These are phyloP conservation scores for Porpolomopsis calyptriformis DNA, from an alignment of 768 basidiomycete genomes.

Conservation along the genomic window DNA sequence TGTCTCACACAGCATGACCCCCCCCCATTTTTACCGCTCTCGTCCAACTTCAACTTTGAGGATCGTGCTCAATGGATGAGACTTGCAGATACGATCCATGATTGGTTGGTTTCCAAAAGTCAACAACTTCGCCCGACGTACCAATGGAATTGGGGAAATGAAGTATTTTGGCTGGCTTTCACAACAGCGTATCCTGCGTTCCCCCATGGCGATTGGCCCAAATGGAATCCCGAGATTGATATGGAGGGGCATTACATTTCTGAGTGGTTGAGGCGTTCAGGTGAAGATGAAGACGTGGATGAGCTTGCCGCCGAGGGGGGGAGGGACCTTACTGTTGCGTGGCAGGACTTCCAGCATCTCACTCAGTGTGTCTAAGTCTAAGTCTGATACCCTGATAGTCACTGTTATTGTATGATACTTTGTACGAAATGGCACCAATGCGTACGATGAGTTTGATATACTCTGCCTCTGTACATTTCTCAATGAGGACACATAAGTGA, in stretches of 20 bases:
- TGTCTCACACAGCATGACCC: background rate
- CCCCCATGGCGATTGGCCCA: constrained; percentile 8
- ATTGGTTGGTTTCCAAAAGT: constrained; percentile 1
- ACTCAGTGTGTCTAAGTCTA: constrained; percentile 14
- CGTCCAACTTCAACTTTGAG: constrained; percentile 5
- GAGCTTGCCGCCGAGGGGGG: background rate
- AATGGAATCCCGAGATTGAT: constrained; percentile 4
- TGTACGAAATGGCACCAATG: too few species aligned
- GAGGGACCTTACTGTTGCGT: background rate
- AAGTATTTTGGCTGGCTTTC: constrained; percentile 9
- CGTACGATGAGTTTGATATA: too few species aligned
- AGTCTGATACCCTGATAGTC: too few species aligned
- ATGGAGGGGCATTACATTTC: constrained; percentile 7
- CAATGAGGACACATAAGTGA: too few species aligned
- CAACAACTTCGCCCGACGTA: background rate
- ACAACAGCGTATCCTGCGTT: constrained; percentile 8
- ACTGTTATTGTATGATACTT: too few species aligned
- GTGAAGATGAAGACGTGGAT: background rate
- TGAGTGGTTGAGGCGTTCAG: background rate
- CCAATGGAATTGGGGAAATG: constrained; percentile 7
- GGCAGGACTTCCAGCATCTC: constrained; percentile 1
- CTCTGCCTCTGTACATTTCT: too few species aligned
- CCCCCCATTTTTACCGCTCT: constrained; percentile 7
- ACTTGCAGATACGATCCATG: constrained; percentile 5
- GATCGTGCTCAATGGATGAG: too few species aligned